Base-by-base conservation (phyloP, 208 protist species). In the Wallacemonas collosoma region DNA sequence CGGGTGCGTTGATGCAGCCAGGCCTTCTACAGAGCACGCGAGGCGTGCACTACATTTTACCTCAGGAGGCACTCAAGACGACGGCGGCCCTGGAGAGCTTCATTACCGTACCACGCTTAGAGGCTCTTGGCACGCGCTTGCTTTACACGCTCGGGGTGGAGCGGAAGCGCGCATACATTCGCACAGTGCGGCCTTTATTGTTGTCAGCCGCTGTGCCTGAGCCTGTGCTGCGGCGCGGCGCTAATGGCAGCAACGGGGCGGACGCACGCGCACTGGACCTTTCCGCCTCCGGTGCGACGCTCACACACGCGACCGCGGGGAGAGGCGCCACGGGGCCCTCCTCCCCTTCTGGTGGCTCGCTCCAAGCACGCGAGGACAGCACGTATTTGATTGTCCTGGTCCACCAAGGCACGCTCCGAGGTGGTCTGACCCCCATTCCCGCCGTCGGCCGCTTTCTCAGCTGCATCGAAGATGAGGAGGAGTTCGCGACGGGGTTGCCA, bases 21-120 rank as follows among this genome's bases (percentile, higher is more conserved):
- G 89, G 92, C 39, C 84, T 91, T 62, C 74, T 96, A 56, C 88
- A 93, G 72, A 92, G 86, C 82, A 96, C 86, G 35, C 80, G 77
- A 14, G 87, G 84, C 1, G 70, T 96, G 54, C 92, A 96, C 74
- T 96, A 94, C 73, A 71, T 82, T 2, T 75, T 89, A 12, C 92
- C 86, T 0, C 82, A 66, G 40, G 92, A 95, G 74, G 75, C 90
- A 6, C 77, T 75, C 51, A 88, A 87, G 64, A 89, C 80, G 2
- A 86, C 85, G 0, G 79, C 85, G 3, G 82, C 92, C 36, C 65
- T 95, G 35, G 89, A 96, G 62, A 87, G 78, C 43, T 96, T 96
- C 76, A 81, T 75, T 40, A 93, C 73, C 2, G 75, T 84, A 44
- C 80, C 76, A 41, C 86, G 92, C 12, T 81, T 95, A 40, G 53